These are phyloP conservation scores for Blastobotrys persicus DNA, from an alignment of 1,139 yeast genomes.

Conservation along the genomic window DNA sequence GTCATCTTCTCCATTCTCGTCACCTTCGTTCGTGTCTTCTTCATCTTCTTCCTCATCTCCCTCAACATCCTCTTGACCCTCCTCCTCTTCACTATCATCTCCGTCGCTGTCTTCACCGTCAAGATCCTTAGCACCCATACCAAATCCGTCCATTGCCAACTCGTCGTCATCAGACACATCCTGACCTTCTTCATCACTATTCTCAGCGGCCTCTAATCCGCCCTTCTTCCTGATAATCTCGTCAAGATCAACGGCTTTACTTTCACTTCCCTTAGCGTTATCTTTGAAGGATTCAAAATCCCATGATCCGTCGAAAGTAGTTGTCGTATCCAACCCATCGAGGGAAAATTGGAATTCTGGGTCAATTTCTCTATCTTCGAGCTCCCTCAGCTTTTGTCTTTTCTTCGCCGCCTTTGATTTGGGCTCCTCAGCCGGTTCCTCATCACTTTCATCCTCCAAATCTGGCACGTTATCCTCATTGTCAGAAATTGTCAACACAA, in stretches of 20 bases:
- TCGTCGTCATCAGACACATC: slow-evolving; percentile 33
- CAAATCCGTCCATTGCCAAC: slow-evolving; percentile 47
- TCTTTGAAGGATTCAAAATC: slow-evolving; percentile 57
- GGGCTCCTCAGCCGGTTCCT: slow-evolving; percentile 26
- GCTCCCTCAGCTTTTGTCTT: slow-evolving; percentile 33
- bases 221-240: slow-evolving; percentile 67
- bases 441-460: slow-evolving; percentile 43
- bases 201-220: slow-evolving; percentile 43
- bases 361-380: slow-evolving; percentile 46
- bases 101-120: slow-evolving; percentile 48
- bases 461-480: slow-evolving; percentile 60
- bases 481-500: slow-evolving; percentile 74
- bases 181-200: slow-evolving; percentile 39
- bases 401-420: slow-evolving; percentile 33
- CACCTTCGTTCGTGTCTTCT: slow-evolving; percentile 29
- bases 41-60: slow-evolving; percentile 46
- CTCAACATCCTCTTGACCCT: slow-evolving; percentile 41
- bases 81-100: slow-evolving; percentile 43
- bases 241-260: slow-evolving; percentile 73
- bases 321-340: slow-evolving; percentile 53
- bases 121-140: slow-evolving; percentile 36
- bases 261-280: slow-evolving; percentile 35
- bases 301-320: slow-evolving; percentile 68
- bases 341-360: slow-evolving; percentile 73
- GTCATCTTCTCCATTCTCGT: slow-evolving; percentile 31